phyloP scores from a whole-genome alignment of 257 asterid species.

The Nicotiana noctiflora region DNA sequence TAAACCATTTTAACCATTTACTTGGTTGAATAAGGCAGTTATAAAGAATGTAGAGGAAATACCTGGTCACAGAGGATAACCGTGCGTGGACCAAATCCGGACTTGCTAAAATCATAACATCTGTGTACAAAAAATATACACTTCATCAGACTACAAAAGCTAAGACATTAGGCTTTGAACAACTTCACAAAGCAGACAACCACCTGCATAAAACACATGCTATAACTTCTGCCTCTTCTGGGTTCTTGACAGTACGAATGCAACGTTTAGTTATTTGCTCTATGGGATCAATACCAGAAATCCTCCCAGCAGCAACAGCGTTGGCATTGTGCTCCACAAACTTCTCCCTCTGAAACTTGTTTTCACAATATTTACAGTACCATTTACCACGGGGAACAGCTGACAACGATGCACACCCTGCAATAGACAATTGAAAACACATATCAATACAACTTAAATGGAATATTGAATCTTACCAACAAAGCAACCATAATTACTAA shows the following conservation, averaged over 20 bases:
- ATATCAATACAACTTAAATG: constrained; percentile 3
- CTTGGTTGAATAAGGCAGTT: constrained; percentile 1
- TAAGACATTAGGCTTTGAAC: constrained; percentile 2
- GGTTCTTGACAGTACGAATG: constrained; percentile 75
- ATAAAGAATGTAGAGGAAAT: constrained; percentile 22
- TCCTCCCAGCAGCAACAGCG: constrained; percentile 88
- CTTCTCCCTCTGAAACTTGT: constrained; percentile 81
- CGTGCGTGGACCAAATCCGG: constrained; percentile 99
- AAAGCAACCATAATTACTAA: neutral
- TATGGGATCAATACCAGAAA: constrained; percentile 59
- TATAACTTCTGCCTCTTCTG: constrained; percentile 88
- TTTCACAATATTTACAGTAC: constrained; percentile 94
- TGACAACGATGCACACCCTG: constrained; percentile 82
- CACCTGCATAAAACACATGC: constrained; percentile 99
- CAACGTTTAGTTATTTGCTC: constrained; percentile 79
- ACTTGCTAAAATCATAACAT: constrained; percentile 88
- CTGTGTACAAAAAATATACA: constrained; percentile 30
- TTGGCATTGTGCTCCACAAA: constrained; percentile 67
- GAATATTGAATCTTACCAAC: neutral
- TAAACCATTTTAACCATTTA: constrained; percentile 3
- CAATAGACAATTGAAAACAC: constrained; percentile 25
- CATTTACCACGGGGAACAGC: constrained; percentile 85
- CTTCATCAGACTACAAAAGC: neutral
- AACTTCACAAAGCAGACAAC: neutral
- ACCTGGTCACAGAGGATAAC: constrained; percentile 98